phyloP scores from a whole-genome alignment of 345 rosid species.

The Iberis pinnata region DNA sequence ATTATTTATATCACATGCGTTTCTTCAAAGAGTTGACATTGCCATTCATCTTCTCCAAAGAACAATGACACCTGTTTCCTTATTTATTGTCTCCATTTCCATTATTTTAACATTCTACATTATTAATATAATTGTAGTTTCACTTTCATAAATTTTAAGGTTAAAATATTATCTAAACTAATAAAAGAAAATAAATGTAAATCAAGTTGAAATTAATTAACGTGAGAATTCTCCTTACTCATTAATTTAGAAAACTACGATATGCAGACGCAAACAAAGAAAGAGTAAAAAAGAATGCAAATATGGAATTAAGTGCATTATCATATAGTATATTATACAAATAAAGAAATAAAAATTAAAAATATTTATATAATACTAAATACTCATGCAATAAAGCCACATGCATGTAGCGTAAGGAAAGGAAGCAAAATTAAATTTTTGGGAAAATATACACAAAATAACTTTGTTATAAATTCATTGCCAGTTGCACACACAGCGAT shows the following conservation, averaged over 20 bases:
- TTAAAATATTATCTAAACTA: too few species aligned
- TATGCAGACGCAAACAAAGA: too few species aligned
- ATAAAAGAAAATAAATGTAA: too few species aligned
- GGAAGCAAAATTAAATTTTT: constrained; percentile 31
- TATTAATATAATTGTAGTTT: neutral
- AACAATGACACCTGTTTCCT: constrained; percentile 33
- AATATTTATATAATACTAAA: neutral
- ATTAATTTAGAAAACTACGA: too few species aligned
- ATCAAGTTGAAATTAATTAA: too few species aligned
- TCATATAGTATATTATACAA: neutral
- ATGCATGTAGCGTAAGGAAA: constrained; percentile 36
- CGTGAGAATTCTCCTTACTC: too few species aligned
- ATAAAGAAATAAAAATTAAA: neutral
- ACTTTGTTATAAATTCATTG: constrained; percentile 35
- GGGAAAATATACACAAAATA: constrained; percentile 28
- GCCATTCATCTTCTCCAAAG: constrained; percentile 32
- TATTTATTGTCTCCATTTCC: constrained; percentile 25
- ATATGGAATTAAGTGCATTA: neutral
- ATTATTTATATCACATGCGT: constrained; percentile 29
- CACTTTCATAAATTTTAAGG: too few species aligned
- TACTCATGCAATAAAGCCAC: constrained; percentile 40
- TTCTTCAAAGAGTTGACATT: constrained; percentile 31
- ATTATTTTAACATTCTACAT: constrained; percentile 5
- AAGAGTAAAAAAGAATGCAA: too few species aligned
- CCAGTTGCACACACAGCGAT: constrained; percentile 37